Conservation (phyloP, 352 stramenopile species). For the Nothophytophthora sp. region DNA sequence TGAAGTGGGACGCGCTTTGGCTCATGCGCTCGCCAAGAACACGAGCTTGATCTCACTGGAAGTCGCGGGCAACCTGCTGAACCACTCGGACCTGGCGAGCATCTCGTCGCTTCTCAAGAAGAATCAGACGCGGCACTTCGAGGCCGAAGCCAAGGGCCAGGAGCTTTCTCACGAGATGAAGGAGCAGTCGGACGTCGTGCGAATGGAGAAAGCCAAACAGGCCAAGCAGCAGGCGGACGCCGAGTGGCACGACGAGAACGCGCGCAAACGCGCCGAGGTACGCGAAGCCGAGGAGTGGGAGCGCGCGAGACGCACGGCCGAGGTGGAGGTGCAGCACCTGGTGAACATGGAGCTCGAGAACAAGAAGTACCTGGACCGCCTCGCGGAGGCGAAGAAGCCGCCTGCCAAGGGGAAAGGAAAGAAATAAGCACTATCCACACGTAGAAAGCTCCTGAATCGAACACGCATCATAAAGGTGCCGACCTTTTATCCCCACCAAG, state of each 20-base stretch:
- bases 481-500: too few species aligned
- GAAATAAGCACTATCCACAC: too few species aligned
- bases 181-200: slow-evolving; percentile 26
- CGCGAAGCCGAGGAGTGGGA: slow-evolving; percentile 57
- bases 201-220: slow-evolving; percentile 30
- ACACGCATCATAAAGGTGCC: too few species aligned
- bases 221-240: slow-evolving; percentile 43
- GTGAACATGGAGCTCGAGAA: slow-evolving; percentile 57
- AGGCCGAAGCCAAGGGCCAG: slow-evolving; percentile 27
- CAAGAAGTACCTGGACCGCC: slow-evolving; percentile 52
- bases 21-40: slow-evolving; percentile 53
- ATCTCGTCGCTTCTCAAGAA: slow-evolving; percentile 40
- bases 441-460: too few species aligned
- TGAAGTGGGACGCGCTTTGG: slow-evolving; percentile 45
- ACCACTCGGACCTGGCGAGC: slow-evolving; percentile 44
- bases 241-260: slow-evolving; percentile 59
- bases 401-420: slow-evolving; percentile 54
- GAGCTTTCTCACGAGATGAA: slow-evolving; percentile 26
- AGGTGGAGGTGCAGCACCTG: slow-evolving; percentile 46
- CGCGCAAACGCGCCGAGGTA: slow-evolving; percentile 42
- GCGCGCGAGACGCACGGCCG: slow-evolving; percentile 32
- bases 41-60: slow-evolving; percentile 50
- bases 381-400: slow-evolving; percentile 47
- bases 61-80: slow-evolving; percentile 44
- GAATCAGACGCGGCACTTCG: slow-evolving; percentile 39